Percentiles rank a stretch among this genome's conserved stretches.
Conservation (phyloP, 139 green algal species). For the Micractinium sp. region DNA sequence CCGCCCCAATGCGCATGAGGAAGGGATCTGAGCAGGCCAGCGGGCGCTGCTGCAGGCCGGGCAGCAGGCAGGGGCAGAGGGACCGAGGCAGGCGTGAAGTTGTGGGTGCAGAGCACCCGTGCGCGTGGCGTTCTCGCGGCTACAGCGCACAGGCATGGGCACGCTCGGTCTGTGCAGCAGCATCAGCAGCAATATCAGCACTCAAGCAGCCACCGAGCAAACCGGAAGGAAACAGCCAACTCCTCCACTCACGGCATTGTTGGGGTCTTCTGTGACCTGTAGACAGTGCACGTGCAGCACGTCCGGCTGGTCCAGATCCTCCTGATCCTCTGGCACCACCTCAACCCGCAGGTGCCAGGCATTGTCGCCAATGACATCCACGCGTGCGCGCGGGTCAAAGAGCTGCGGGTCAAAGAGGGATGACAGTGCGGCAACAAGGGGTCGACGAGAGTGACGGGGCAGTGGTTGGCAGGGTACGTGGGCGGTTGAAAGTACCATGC, state of each 20-base stretch:
- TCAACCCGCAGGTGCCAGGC: slow-evolving; percentile 72
- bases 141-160: background rate
- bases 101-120: background rate
- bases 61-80: background rate
- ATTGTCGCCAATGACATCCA: slow-evolving; percentile 71
- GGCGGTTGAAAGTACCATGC: background rate
- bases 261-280: slow-evolving; percentile 37
- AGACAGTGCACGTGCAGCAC: slow-evolving; percentile 43
- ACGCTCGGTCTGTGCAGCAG: background rate
- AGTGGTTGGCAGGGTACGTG: no score
- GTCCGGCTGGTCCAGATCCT: slow-evolving; percentile 11
- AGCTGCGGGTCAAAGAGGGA: slow-evolving; percentile 22
- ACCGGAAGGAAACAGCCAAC: no score
- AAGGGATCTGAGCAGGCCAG: slow-evolving; percentile 91
- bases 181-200: no score
- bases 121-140: background rate
- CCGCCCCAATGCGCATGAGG: slow-evolving; percentile 70
- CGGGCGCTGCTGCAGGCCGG: slow-evolving; percentile 2
- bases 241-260: slow-evolving; percentile 9
- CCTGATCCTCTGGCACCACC: slow-evolving; percentile 79
- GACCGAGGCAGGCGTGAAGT: background rate
- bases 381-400: slow-evolving; percentile 55
- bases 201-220: no score
- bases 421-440: background rate
- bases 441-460: no score